Base-by-base conservation (phyloP, 225 moss, liverwort and hornwort species). In the Physcomitrellopsis africana region DNA sequence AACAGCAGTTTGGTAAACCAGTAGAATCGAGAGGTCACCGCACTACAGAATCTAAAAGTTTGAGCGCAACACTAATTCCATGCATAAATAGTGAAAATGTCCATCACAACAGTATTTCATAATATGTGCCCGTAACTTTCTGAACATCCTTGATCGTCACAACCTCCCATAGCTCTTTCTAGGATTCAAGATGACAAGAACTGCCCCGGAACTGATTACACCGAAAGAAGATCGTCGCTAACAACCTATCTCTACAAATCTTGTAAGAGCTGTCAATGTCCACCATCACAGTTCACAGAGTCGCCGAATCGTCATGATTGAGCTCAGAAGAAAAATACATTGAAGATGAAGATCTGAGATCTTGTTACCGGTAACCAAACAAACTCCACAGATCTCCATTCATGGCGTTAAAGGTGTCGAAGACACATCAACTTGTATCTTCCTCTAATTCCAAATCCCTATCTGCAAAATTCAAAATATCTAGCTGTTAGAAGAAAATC, bases 181-280 rank as follows among this genome's bases (percentile, higher is more conserved):
- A 7, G 32, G 32, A 37, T 37, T 37, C 32, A 37, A 7, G 14
- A 45, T 18, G 17, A 53, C 24, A 64, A 24, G 24, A 24, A 53
- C 53, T 51, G 62, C 22, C 44, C 44, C 44, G 44, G 18, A 27
- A 46, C 32, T 37, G 32, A 37, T 37, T 37, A 74, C 56, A 54
- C 15, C 11, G 10, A 49, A 11, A 65, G 19, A 15, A 9, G 32
- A 37, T 5, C 4, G 4, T 37, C 7, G 48, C 7, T 15, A 49
- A 49, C 48, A 49, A 49, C 48, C 10, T 8, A 67, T 32, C 32
- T 47, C 20, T 58, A 66, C 10, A 67, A 0, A 74, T 24, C 26
- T 12, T 59, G 18, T 26, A n/a, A n/a, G 26, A 57, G 61, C 75
- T 57, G 65, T 18, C 26, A 56, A 45, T 65, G 65, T 18, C 74